phyloP scores from a whole-genome alignment of 306 rosid genomes.

The Cucumis cinereus region DNA sequence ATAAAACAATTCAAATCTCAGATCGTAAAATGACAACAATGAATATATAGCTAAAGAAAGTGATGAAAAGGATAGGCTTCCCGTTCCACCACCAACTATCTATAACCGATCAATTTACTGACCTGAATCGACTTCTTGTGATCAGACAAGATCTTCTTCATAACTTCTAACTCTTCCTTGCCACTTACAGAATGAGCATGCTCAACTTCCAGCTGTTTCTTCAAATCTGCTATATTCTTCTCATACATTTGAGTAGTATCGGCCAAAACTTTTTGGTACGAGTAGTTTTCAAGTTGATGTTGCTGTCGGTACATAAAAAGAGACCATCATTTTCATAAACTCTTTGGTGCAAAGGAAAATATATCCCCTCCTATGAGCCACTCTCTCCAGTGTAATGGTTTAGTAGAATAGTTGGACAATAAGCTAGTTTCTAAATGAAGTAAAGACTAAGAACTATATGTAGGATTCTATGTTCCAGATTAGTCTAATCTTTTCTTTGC shows the following conservation, averaged over 20 bases:
- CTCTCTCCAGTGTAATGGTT: background rate
- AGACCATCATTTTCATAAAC: background rate
- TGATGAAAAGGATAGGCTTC: background rate
- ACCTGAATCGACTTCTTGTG: slow-evolving; percentile 36
- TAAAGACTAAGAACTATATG: background rate
- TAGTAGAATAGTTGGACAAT: background rate
- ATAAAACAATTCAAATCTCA: background rate
- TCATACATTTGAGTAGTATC: slow-evolving; percentile 63
- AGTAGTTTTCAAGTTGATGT: slow-evolving; percentile 42
- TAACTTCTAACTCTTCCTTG: slow-evolving; percentile 24
- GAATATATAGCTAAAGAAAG: background rate
- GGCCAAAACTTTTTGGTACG: slow-evolving; percentile 43
- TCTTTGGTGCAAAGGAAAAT: background rate
- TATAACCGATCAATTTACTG: background rate
- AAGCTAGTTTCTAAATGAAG: background rate
- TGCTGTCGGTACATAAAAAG: slow-evolving; percentile 33
- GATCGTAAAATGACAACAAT: background rate
- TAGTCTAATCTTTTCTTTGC: background rate
- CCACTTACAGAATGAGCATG: slow-evolving; percentile 13
- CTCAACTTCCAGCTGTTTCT: slow-evolving; percentile 33
- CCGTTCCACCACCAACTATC: background rate
- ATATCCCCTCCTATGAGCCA: background rate
- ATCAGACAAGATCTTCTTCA: slow-evolving; percentile 25
- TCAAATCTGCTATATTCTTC: slow-evolving; percentile 38
- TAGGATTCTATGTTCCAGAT: background rate